phyloP scores from a whole-genome alignment of 129 eudicot species.

The Oenanthe sinensis region DNA sequence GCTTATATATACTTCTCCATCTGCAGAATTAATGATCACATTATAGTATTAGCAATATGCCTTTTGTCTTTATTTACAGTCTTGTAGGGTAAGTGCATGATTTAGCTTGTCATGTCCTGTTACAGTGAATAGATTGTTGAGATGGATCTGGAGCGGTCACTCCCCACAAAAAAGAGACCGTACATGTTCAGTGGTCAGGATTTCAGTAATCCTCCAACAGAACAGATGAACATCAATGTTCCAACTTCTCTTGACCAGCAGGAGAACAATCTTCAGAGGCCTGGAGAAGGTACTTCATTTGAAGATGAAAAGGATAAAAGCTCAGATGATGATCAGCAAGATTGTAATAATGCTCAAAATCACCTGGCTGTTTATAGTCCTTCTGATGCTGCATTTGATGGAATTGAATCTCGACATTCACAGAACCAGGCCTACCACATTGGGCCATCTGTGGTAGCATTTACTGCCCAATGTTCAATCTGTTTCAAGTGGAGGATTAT shows the following conservation, averaged over 20 bases:
- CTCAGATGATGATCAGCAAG: constrained; percentile 22
- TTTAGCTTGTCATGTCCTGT: constrained; percentile 5
- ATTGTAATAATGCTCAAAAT: constrained; percentile 29
- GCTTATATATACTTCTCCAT: neutral
- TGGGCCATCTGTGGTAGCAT: constrained; percentile 65
- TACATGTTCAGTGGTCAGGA: constrained; percentile 12
- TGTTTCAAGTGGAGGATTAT: constrained; percentile 90
- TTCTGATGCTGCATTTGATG: constrained; percentile 5
- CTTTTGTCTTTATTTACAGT: neutral
- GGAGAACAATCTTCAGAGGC: constrained; percentile 15
- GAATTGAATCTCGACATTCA: constrained; percentile 5
- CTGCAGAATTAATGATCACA: neutral
- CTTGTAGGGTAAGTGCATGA: neutral
- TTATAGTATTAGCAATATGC: neutral
- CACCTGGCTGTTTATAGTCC: constrained; percentile 59
- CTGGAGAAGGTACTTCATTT: constrained; percentile 10
- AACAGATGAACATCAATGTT: constrained; percentile 19
- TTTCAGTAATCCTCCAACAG: constrained; percentile 13
- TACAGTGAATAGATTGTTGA: neutral
- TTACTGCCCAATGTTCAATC: constrained; percentile 69
- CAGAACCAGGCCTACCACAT: constrained; percentile 10
- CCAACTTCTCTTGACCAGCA: constrained; percentile 16
- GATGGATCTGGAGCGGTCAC: neutral
- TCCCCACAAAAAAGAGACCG: too few relatives aligned
- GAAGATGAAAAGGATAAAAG: constrained; percentile 21